A percentile compares a stretch with the other conserved stretches of the same genome.
Evolutionary conservation across 176 grass and related monocot genomes (phyloP).

Genomic region (Hordeum marinum): DNA sequence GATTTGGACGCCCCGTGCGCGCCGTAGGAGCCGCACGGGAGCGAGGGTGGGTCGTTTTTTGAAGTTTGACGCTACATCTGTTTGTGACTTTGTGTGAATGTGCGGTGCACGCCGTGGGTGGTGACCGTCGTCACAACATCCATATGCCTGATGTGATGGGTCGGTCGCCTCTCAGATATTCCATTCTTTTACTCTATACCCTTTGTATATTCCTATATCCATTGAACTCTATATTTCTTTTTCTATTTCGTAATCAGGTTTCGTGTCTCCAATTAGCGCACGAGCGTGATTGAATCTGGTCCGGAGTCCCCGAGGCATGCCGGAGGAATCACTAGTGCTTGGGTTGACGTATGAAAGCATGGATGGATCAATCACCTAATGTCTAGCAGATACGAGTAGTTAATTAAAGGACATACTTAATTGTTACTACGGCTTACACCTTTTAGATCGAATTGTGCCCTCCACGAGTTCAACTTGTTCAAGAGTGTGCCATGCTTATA

Average conservation of each 20-base stretch:
- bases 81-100: too few species aligned
- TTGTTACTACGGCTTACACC: too few species aligned
- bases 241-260: neutral
- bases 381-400: too few species aligned
- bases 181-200: too few species aligned
- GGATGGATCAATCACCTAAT: neutral
- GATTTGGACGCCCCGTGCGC: too few species aligned
- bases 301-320: neutral
- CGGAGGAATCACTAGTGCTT: neutral
- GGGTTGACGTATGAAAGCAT: neutral
- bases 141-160: neutral
- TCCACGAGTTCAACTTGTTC: too few species aligned
- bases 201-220: neutral
- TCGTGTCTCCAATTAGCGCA: neutral
- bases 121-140: neutral
- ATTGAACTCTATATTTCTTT: neutral
- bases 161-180: neutral
- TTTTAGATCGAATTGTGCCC: too few species aligned
- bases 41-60: too few species aligned
- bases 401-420: too few species aligned
- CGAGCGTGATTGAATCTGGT: neutral
- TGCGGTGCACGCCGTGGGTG: neutral
- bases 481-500: too few species aligned
- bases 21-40: too few species aligned
- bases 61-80: too few species aligned